Evolutionary conservation across 768 basidiomycete genomes (phyloP).

Genomic region (Chalciporus piperatus): DNA sequence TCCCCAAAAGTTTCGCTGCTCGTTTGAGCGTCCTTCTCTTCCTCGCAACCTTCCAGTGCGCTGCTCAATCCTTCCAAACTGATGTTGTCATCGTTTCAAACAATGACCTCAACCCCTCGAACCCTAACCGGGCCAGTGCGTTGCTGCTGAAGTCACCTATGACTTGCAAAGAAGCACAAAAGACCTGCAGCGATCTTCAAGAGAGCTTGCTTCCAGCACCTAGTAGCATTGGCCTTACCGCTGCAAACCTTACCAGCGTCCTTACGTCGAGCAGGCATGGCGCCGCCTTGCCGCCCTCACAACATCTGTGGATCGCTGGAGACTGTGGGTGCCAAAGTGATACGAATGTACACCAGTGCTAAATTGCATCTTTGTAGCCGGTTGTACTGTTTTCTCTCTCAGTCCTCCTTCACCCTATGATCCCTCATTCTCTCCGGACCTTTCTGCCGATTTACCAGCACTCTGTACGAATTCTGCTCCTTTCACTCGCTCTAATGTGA

Average conservation of each 20-base stretch:
- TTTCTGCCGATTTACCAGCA: constrained; percentile 1
- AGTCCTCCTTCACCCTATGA: neutral
- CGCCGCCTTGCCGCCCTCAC: constrained; percentile 1
- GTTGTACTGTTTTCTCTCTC: neutral
- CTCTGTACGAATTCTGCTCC: constrained; percentile 22
- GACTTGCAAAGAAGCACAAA: constrained; percentile 6
- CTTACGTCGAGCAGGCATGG: constrained; percentile 10
- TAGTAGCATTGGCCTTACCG: neutral
- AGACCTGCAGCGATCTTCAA: constrained; percentile 2
- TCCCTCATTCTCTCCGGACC: neutral
- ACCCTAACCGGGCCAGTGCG: constrained; percentile 10
- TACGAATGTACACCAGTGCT: neutral
- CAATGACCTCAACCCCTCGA: constrained; percentile 13
- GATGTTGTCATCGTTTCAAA: constrained; percentile 13
- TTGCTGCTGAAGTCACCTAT: constrained; percentile 5
- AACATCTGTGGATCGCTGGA: constrained; percentile 6
- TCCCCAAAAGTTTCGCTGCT: neutral
- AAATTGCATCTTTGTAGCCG: neutral
- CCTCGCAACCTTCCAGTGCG: neutral
- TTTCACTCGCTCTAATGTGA: constrained; percentile 20
- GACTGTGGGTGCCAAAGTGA: neutral
- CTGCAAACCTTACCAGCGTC: neutral
- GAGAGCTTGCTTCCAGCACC: constrained; percentile 6
- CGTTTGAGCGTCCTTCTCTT: neutral
- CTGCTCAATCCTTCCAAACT: neutral